A percentile compares a stretch with the other conserved stretches of the same genome.
These are phyloP conservation scores for Odontarrhena argentea DNA, from an alignment of 345 rosid species.

Conservation along the genomic window DNA sequence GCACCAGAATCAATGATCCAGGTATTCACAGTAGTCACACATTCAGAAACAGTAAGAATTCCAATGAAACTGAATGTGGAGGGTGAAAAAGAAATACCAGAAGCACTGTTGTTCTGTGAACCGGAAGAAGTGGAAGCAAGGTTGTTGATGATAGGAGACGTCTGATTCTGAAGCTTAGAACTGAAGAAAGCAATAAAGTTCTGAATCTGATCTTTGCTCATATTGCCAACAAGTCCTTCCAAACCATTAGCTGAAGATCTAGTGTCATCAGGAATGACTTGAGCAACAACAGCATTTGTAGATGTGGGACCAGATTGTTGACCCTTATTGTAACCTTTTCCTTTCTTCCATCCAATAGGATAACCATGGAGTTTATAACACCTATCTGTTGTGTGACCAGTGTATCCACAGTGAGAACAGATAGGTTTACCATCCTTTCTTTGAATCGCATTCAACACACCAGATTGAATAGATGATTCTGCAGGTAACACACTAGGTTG, in stretches of 20 bases:
- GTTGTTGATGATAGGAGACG: too few relatives aligned
- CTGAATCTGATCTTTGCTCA: not conserved
- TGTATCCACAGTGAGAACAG: not conserved
- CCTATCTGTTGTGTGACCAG: not conserved
- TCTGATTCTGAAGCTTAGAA: too few relatives aligned
- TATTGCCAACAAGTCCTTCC: not conserved
- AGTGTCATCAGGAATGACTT: too few relatives aligned
- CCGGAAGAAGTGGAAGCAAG: too few relatives aligned
- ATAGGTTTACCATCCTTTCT: not conserved
- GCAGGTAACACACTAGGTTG: not conserved
- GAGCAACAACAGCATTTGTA: too few relatives aligned
- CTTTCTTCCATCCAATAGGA: too few relatives aligned
- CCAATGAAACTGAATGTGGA: not conserved
- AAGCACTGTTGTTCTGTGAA: not conserved
- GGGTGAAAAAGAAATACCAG: not conserved
- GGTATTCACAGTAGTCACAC: not conserved
- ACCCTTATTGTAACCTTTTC: too few relatives aligned
- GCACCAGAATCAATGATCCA: not conserved
- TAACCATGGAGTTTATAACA: too few relatives aligned
- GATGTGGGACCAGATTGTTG: too few relatives aligned
- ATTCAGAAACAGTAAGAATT: not conserved
- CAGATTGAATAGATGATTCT: not conserved
- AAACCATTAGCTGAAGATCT: too few relatives aligned
- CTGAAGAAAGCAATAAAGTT: not conserved
- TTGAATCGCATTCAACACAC: not conserved